Base-by-base conservation (phyloP, 1,139 yeast species). In the Saccharomyces hybrid region DNA sequence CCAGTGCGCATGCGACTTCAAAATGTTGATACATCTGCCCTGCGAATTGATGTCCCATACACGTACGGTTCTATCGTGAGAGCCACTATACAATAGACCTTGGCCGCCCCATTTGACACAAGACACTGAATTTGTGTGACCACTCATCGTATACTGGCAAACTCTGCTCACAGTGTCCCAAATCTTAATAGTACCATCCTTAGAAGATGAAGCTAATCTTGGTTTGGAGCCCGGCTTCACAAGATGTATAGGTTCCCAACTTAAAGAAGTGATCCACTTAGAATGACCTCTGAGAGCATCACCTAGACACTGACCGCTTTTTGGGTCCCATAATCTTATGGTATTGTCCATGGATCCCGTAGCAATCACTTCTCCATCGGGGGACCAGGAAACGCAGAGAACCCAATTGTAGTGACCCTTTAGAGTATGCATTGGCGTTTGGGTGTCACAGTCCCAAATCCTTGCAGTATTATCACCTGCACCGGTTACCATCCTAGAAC, bases 381-480 rank as follows among this genome's bases (percentile, higher is more conserved):
- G 97, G 20, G 96, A 86, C 84, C 95, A 93, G 4, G 88, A 76
- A n/a, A 87, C 96, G 66, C 96, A 86, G 50, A 93, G 74, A 7
- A 93, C 98, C 96, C 98, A 95, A 72, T 90, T 90, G 16, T 83
- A 75, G 67, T 93, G 99, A 0, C 99, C 99, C 14, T 76, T 67
- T 53, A 95, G 75, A 0, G 96, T 88, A 57, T 82, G 79, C 66
- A 84, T 74, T 4, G 97, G 96, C 0, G 99, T 93, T 64, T 88
- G 95, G 0, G 98, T 91, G 65, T 89, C 87, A 70, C 96, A 88
- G 71, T 91, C 98, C 99, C 99, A 93, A 52, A 93, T 82, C 66
- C 98, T 78, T 3, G 98, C 98, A n/a, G 98, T 91, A 47, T 87
- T 82, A 69, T 93, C 99, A 48, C 99, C 99, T 7, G 97, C 90